phyloP scores from a whole-genome alignment of 495 filamentous ascomycete species.

The Parathielavia hyrcaniae region DNA sequence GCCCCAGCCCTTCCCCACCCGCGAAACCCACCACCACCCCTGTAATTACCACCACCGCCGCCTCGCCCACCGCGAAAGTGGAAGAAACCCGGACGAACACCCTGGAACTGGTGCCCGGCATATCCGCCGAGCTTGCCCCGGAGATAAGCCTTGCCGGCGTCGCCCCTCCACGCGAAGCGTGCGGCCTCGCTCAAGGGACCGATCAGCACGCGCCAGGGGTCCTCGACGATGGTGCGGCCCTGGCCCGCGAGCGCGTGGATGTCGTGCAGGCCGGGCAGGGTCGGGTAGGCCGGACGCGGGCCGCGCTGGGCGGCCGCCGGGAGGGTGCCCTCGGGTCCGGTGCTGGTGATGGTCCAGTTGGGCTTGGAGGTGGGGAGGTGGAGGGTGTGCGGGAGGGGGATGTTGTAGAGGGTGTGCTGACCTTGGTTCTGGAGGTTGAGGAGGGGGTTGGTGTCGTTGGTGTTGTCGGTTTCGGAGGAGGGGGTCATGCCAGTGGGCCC shows the following conservation, averaged over 20 bases:
- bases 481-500: not conserved
- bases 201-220: slow-evolving; percentile 5
- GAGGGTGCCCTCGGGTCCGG: too few species aligned
- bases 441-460: not conserved
- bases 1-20: too few species aligned
- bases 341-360: not conserved
- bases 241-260: not conserved
- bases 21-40: too few species aligned
- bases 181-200: not conserved
- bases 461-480: not conserved
- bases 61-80: too few species aligned
- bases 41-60: not conserved
- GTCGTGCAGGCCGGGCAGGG: not conserved
- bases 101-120: too few species aligned
- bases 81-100: too few species aligned
- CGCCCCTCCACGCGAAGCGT: not conserved
- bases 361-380: not conserved
- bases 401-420: not conserved
- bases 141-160: not conserved
- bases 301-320: not conserved
- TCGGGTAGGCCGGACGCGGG: not conserved
- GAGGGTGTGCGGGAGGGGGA: not conserved
- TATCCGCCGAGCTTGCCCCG: not conserved
- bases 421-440: not conserved
- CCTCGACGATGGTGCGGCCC: not conserved